These are phyloP conservation scores for Mycosphaerella sp. DNA, from an alignment of 2,329 filamentous ascomycete species.

Conservation along the genomic window DNA sequence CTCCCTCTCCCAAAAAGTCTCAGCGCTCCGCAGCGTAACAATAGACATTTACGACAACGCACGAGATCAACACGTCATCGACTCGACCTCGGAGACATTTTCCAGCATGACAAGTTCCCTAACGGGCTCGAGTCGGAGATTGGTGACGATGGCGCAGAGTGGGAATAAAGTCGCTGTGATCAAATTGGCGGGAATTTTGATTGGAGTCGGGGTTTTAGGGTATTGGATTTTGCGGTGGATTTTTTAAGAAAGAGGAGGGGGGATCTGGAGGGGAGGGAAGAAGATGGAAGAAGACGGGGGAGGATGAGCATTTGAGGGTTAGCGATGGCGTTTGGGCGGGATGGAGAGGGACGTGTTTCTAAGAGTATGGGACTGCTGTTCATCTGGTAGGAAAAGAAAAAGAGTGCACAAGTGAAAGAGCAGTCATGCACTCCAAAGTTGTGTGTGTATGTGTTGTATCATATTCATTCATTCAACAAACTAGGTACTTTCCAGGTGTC, in stretches of 20 bases:
- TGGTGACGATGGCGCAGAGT: conserved; percentile 83
- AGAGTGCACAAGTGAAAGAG: too few relatives aligned
- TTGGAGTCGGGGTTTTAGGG: conserved; percentile 63
- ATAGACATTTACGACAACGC: conserved; percentile 98
- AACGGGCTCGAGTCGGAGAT: conserved; percentile 72
- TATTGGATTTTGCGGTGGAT: conserved; percentile 56
- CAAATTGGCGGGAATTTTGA: conserved; percentile 78
- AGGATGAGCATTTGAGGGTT: not conserved
- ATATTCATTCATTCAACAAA: not conserved
- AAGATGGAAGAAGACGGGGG: not conserved
- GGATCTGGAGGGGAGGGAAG: not conserved
- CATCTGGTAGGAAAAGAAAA: not conserved
- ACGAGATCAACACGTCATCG: conserved; percentile 77
- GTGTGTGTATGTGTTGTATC: not conserved
- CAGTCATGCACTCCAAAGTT: too few relatives aligned
- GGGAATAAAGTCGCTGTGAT: conserved; percentile 89
- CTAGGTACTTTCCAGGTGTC: too few relatives aligned
- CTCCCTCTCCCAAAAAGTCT: conserved; percentile 85
- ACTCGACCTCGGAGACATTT: conserved; percentile 85
- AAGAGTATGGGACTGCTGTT: not conserved
- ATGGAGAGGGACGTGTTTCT: not conserved
- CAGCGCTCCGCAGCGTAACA: conserved; percentile 84
- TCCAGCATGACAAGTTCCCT: conserved; percentile 76
- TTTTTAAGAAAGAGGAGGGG: conserved; percentile 19
- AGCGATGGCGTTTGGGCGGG: not conserved